phyloP scores from a whole-genome alignment of 1,139 yeast genomes.

The Suhomyces kunorum region DNA sequence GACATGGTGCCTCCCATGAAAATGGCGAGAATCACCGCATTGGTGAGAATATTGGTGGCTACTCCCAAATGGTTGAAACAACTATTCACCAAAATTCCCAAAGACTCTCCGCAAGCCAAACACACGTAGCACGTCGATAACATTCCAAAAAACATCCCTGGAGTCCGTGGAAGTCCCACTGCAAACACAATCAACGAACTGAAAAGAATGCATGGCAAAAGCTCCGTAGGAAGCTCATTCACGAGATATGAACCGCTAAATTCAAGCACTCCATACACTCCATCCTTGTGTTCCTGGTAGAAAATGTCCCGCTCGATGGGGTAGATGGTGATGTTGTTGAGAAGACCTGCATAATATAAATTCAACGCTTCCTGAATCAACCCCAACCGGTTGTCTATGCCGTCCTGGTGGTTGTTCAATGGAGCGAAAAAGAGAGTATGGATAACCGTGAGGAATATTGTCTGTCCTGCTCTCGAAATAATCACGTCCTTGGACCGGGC shows the following conservation, averaged over 20 bases:
- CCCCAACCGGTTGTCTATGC: slow-evolving; percentile 27
- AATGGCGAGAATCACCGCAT: slow-evolving; percentile 23
- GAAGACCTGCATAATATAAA: slow-evolving; percentile 26
- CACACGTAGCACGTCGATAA: slow-evolving; percentile 20
- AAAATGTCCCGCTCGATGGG: slow-evolving; percentile 28
- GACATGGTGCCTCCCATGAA: slow-evolving; percentile 35
- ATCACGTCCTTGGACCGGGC: slow-evolving; percentile 23
- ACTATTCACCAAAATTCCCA: slow-evolving; percentile 26
- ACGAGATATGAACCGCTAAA: slow-evolving; percentile 26
- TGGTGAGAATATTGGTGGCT: slow-evolving; percentile 26
- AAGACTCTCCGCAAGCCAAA: slow-evolving; percentile 27
- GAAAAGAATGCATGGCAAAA: slow-evolving; percentile 24
- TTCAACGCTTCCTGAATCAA: slow-evolving; percentile 26
- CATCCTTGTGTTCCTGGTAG: slow-evolving; percentile 29
- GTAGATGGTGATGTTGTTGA: slow-evolving; percentile 27
- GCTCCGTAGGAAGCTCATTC: slow-evolving; percentile 27
- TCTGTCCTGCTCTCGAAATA: slow-evolving; percentile 23
- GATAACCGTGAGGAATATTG: slow-evolving; percentile 21
- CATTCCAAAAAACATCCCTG: slow-evolving; percentile 25
- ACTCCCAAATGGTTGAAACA: slow-evolving; percentile 26
- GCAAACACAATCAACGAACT: slow-evolving; percentile 25
- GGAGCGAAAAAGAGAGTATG: slow-evolving; percentile 28
- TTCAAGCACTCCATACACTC: slow-evolving; percentile 23
- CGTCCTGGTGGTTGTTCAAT: slow-evolving; percentile 20
- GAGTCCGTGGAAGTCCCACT: slow-evolving; percentile 25